A percentile compares a stretch with the other conserved stretches of the same genome.
Conservation (phyloP, 2,329 filamentous ascomycete genomes). For the Emmonsia crescens region DNA sequence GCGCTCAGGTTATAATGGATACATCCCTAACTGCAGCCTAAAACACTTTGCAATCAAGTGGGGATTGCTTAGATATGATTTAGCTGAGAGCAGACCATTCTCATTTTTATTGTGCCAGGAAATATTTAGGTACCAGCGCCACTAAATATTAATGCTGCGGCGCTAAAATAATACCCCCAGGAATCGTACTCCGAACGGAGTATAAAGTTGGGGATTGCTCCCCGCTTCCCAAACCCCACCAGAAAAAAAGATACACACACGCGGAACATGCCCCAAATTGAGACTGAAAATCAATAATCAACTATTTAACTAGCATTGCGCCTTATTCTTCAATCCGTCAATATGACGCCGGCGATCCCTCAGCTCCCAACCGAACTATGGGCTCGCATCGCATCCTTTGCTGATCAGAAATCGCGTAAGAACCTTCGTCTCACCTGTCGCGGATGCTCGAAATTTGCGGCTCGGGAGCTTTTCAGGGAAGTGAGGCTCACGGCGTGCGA, state of each 20-base stretch:
- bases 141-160: background rate
- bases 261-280: background rate
- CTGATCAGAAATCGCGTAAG: background rate
- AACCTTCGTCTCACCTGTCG: background rate
- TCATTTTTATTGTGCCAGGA: background rate
- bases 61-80: background rate
- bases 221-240: background rate
- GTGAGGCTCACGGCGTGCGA: background rate
- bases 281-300: background rate
- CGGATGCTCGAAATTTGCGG: background rate
- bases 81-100: background rate
- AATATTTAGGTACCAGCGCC: no score
- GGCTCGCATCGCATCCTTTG: background rate
- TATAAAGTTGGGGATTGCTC: background rate
- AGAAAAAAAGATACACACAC: background rate
- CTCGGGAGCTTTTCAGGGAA: background rate
- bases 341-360: background rate
- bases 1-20: no score
- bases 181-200: no score
- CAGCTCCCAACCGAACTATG: background rate
- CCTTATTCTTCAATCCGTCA: background rate
- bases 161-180: background rate
- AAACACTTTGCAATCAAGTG: background rate
- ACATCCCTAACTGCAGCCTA: no score
- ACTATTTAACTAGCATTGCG: background rate